phyloP scores from a whole-genome alignment of 1,284 basidiomycete genomes.

The Sporisorium graminicola region DNA sequence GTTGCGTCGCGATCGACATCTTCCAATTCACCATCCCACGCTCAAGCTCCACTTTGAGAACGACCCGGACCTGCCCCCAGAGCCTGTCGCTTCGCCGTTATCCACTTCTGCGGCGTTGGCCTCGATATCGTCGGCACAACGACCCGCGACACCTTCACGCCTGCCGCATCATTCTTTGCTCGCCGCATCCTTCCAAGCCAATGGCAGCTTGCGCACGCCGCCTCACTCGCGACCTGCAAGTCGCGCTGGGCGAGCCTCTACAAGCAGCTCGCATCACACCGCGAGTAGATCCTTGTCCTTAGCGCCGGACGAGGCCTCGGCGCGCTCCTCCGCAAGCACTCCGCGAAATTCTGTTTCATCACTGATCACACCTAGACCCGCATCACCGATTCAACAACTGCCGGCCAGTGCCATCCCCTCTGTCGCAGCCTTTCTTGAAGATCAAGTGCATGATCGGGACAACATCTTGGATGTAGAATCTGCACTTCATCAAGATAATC shows the following conservation, averaged over 20 bases:
- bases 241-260: constrained; percentile 25
- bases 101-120: constrained; percentile 1
- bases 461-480: not conserved
- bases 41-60: constrained; percentile 60
- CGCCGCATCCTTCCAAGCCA: constrained; percentile 27
- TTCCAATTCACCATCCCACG: constrained; percentile 62
- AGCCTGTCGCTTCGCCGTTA: constrained; percentile 5
- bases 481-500: not conserved
- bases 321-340: constrained; percentile 12
- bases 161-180: constrained; percentile 27
- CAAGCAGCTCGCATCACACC: constrained; percentile 12
- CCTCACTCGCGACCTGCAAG: constrained; percentile 41
- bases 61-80: constrained; percentile 44
- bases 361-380: constrained; percentile 27
- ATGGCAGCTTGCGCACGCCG: constrained; percentile 30
- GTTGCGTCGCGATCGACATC: constrained; percentile 25
- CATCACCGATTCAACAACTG: constrained; percentile 1
- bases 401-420: constrained; percentile 15
- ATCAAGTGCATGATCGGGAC: constrained; percentile 20
- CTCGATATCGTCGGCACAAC: constrained; percentile 9
- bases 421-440: constrained; percentile 35
- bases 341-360: constrained; percentile 2
- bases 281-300: constrained; percentile 22
- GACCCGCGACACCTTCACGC: constrained; percentile 32
- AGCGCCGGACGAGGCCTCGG: constrained; percentile 10